Conservation (phyloP, 495 filamentous ascomycete species). For the Ascobolus immersus region DNA sequence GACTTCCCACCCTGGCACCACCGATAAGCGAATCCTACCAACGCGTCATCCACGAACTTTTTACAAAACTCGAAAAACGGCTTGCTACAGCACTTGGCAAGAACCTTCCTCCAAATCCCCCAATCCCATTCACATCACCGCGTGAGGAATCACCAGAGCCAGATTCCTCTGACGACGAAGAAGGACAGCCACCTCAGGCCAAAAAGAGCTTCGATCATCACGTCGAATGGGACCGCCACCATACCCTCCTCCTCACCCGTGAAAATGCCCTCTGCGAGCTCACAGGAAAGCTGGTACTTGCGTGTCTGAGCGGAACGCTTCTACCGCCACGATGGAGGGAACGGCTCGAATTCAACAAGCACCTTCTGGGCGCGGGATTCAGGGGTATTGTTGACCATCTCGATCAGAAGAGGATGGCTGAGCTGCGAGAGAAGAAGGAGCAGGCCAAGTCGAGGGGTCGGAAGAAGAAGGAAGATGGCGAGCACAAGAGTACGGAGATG, state of each 20-base stretch:
- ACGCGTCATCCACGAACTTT: no score
- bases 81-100: constrained; percentile 44
- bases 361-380: constrained; percentile 43
- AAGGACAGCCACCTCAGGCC: constrained; percentile 26
- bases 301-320: constrained; percentile 44
- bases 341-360: constrained; percentile 40
- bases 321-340: constrained; percentile 37
- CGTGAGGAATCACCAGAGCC: constrained; percentile 24
- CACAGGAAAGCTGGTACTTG: constrained; percentile 55
- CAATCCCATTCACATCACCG: not conserved
- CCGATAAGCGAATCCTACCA: no score
- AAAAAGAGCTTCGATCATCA: constrained; percentile 17
- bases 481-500: constrained; percentile 19
- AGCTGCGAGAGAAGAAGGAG: constrained; percentile 19
- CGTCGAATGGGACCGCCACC: constrained; percentile 26
- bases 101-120: constrained; percentile 3
- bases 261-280: constrained; percentile 69
- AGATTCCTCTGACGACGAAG: constrained; percentile 37
- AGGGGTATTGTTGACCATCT: constrained; percentile 50
- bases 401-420: constrained; percentile 29
- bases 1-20: no score
- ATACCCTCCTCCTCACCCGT: constrained; percentile 36
- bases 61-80: constrained; percentile 43
- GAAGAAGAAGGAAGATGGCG: constrained; percentile 19
- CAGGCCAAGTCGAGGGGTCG: constrained; percentile 26